phyloP scores from a whole-genome alignment of 2,329 filamentous ascomycete species.

The Alternaria rosae region DNA sequence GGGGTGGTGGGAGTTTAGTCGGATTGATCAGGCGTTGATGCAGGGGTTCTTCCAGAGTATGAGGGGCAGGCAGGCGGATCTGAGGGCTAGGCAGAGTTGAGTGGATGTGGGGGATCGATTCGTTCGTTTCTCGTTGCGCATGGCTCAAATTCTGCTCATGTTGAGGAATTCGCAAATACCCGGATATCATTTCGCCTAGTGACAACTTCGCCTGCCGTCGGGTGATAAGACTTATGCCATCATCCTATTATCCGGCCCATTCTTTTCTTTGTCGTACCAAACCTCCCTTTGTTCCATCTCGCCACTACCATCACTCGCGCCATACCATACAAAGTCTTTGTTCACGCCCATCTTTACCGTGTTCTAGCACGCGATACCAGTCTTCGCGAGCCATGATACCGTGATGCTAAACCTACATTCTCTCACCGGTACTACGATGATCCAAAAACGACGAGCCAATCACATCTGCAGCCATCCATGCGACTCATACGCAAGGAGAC shows the following conservation, averaged over 20 bases:
- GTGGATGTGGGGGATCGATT: not conserved
- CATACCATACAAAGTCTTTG: not conserved
- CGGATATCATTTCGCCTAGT: too few relatives aligned
- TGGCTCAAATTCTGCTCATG: too few relatives aligned
- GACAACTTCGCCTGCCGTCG: too few relatives aligned
- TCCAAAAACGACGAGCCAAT: not conserved
- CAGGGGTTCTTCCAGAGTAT: constrained; percentile 2
- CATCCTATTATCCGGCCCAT: too few relatives aligned
- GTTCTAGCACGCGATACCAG: not conserved
- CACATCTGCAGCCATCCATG: not conserved
- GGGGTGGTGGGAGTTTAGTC: constrained; percentile 18
- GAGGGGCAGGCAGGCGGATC: constrained; percentile 2
- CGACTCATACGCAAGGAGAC: not conserved
- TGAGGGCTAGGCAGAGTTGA: not conserved
- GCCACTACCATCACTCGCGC: not conserved
- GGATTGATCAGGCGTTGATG: constrained; percentile 4
- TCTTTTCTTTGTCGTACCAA: not conserved
- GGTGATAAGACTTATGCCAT: too few relatives aligned
- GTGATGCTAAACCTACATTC: not conserved
- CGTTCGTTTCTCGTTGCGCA: too few relatives aligned
- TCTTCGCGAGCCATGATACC: not conserved
- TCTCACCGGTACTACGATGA: not conserved
- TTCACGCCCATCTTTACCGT: not conserved
- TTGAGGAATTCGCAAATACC: too few relatives aligned
- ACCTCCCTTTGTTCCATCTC: not conserved